Base-by-base conservation (phyloP, 2,329 filamentous ascomycete species). In the Alternaria atra region DNA sequence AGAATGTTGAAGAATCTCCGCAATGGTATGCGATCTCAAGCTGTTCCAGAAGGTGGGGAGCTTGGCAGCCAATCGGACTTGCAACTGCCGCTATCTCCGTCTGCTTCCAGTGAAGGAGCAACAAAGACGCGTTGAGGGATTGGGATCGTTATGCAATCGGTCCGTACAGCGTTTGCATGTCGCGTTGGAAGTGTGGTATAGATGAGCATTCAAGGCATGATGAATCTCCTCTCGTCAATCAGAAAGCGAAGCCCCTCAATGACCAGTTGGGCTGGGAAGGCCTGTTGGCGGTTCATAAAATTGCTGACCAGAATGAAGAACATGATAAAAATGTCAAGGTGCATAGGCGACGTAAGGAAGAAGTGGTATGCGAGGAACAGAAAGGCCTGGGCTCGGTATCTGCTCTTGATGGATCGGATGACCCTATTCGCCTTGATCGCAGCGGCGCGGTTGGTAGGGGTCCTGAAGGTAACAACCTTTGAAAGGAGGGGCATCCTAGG, bases 291-390 rank as follows among this genome's bases (percentile, higher is more conserved):
- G 52, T 76, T 76, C 73, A 76, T 75, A 34, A 73, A 75, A 61
- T 76, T 76, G 70, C 70, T 74, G 66, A 75, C 73, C n/a, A 76
- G 70, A 51, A 76, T 73, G 55, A 75, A 76, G 58, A 76, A 68
- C 52, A 76, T 65, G 37, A 76, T 68, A 27, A 76, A 76, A 58
- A 76, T 67, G 53, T 76, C 73, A 15, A 75, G 69, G 37, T 74
- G 69, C 60, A 72, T 58, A 5, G 70, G 70, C 7, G 73, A 72
- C 20, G 69, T 68, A 15, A 76, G 64, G 61, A 76, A 76, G 69
- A 76, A 75, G 66, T 76, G 73, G 50, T 75, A 73, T 32, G 72
- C 73, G 43, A 76, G 64, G 51, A 75, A 74, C 58, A 76, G 52
- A 52, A 72, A 76, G 34, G 73, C 73, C 52, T 76, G 73, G 0